Evolutionary conservation across 2,329 filamentous ascomycete species (phyloP).

Genomic region (Septoria petroselini): DNA sequence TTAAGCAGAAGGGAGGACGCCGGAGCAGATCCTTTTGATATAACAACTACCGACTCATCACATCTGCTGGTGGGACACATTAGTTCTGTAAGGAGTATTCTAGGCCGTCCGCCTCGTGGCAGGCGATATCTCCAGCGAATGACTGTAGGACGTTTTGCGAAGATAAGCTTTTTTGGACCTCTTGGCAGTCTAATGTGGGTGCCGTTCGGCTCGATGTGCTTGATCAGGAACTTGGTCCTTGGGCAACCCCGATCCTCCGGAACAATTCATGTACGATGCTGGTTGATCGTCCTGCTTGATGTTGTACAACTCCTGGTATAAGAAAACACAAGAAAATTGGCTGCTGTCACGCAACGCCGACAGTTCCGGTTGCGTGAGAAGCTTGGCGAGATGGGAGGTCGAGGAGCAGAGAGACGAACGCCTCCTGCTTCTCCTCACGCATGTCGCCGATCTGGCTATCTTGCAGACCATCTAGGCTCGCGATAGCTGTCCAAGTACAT

Average conservation of each 20-base stretch:
- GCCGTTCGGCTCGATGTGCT: constrained; percentile 3
- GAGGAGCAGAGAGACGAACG: neutral
- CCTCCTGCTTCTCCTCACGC: constrained; percentile 6
- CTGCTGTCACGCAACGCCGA: neutral
- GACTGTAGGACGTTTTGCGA: neutral
- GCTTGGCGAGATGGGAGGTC: constrained; percentile 2
- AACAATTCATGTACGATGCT: neutral
- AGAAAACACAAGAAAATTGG: neutral
- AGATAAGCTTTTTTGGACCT: constrained; percentile 7
- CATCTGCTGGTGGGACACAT: constrained; percentile 1
- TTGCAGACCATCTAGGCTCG: neutral
- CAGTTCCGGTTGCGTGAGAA: constrained; percentile 1
- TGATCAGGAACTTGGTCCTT: constrained; percentile 3
- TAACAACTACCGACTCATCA: neutral
- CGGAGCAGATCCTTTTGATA: neutral
- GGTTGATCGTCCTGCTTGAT: no score
- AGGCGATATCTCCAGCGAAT: constrained; percentile 14
- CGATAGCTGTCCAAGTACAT: neutral
- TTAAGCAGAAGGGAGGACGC: neutral
- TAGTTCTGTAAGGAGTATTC: neutral
- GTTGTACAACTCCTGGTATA: no score
- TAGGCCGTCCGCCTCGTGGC: constrained; percentile 8
- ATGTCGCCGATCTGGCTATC: constrained; percentile 4
- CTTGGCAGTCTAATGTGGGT: neutral
- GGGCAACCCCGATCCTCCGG: neutral